phyloP scores from a whole-genome alignment of 192 early-diverging fungal genomes.

The Irineochytrium annulatum region DNA sequence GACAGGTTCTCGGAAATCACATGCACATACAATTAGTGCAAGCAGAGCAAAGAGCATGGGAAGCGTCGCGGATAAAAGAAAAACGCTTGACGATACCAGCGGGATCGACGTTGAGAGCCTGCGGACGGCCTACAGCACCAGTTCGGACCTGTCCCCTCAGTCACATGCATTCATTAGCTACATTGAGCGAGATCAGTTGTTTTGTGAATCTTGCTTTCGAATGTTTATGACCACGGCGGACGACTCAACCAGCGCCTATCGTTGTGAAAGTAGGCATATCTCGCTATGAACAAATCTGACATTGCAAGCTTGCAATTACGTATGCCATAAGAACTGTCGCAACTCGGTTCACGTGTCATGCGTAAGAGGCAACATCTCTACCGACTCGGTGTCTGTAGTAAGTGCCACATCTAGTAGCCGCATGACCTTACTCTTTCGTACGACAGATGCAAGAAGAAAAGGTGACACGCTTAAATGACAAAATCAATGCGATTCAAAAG shows the following conservation, averaged over 20 bases:
- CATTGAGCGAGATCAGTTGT: slow-evolving; percentile 26
- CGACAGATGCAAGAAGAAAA: slow-evolving; percentile 33
- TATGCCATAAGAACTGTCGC: slow-evolving; percentile 49
- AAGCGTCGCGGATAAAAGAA: slow-evolving; percentile 16
- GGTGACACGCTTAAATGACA: slow-evolving; percentile 35
- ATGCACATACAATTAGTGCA: neutral
- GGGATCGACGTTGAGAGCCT: slow-evolving; percentile 20
- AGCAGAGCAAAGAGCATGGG: slow-evolving; percentile 19
- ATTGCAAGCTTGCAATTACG: slow-evolving; percentile 42
- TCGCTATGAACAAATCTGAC: neutral
- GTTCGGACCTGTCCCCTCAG: slow-evolving; percentile 12
- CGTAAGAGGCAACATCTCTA: slow-evolving; percentile 22
- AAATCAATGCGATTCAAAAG: slow-evolving; percentile 46
- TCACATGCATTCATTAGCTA: slow-evolving; percentile 41
- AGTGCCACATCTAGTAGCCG: neutral
- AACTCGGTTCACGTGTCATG: slow-evolving; percentile 39
- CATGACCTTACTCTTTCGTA: neutral
- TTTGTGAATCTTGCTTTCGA: slow-evolving; percentile 43
- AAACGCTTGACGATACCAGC: slow-evolving; percentile 14
- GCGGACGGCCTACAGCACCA: neutral
- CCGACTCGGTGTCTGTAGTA: slow-evolving; percentile 33
- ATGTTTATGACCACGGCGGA: slow-evolving; percentile 18
- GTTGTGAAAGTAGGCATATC: slow-evolving; percentile 44
- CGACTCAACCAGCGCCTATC: slow-evolving; percentile 26
- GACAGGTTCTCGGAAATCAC: slow-evolving; percentile 10